Percentiles rank a stretch among this genome's conserved stretches.
phyloP scores from a whole-genome alignment of 2,329 filamentous ascomycete genomes.

The Zymoseptoria pseudotritici region DNA sequence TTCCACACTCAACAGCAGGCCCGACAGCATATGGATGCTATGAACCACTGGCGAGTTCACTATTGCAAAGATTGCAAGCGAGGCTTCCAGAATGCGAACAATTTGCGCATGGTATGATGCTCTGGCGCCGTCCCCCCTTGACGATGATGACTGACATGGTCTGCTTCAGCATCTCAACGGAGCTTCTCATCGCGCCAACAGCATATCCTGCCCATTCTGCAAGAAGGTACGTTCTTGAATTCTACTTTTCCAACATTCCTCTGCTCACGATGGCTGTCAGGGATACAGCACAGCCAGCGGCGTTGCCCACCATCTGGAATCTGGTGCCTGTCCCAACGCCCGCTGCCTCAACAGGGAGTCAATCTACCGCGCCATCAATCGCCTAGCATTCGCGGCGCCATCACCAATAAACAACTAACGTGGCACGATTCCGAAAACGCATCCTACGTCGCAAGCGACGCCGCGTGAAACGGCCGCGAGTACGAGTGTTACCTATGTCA shows the following conservation, averaged over 20 bases:
- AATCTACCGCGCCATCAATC: constrained; percentile 41
- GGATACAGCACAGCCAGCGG: constrained; percentile 47
- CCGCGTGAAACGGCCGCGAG: constrained; percentile 39
- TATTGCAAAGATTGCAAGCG: constrained; percentile 25
- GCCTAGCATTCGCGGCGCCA: constrained; percentile 42
- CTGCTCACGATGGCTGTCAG: background rate
- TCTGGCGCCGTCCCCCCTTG: constrained; percentile 25
- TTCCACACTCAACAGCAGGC: constrained; percentile 16
- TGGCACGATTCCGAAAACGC: constrained; percentile 32
- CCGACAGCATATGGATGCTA: constrained; percentile 24
- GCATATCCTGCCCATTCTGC: constrained; percentile 52
- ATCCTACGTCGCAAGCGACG: constrained; percentile 33
- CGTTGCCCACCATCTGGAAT: constrained; percentile 51
- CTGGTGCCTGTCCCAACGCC: constrained; percentile 44
- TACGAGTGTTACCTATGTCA: constrained; percentile 53
- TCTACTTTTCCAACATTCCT: background rate
- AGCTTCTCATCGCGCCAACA: constrained; percentile 39
- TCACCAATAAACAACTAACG: constrained; percentile 47
- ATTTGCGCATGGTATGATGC: constrained; percentile 21
- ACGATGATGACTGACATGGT: constrained; percentile 26
- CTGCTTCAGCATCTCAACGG: constrained; percentile 49
- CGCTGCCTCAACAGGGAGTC: constrained; percentile 40
- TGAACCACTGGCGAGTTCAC: constrained; percentile 26
- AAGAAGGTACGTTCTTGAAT: constrained; percentile 7
- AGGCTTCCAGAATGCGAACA: constrained; percentile 29